Percentiles rank a stretch among this genome's conserved stretches.
Evolutionary conservation across 2,329 filamentous ascomycete species (phyloP).

Genomic region (Pseudocercospora fuligena): DNA sequence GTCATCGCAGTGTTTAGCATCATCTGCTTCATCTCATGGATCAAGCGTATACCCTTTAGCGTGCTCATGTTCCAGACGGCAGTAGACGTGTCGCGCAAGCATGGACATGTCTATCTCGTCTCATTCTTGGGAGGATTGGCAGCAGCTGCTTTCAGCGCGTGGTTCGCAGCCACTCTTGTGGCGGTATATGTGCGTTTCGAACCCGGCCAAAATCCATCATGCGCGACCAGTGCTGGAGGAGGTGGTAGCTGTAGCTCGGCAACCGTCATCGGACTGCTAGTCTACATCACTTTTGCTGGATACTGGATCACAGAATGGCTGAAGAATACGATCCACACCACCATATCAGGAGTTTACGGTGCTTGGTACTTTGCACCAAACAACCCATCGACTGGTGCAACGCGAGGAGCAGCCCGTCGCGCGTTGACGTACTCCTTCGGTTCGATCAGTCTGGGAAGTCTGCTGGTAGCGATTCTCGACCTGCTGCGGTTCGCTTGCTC

Average conservation of each 20-base stretch:
- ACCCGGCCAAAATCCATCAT: constrained; percentile 64
- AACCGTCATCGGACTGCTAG: constrained; percentile 82
- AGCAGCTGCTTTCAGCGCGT: constrained; percentile 77
- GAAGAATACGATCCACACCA: constrained; percentile 91
- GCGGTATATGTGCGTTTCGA: constrained; percentile 85
- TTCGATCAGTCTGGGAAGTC: constrained; percentile 82
- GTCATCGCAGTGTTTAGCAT: constrained; percentile 80
- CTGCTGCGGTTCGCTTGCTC: constrained; percentile 81
- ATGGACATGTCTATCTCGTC: constrained; percentile 85
- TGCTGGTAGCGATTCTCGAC: constrained; percentile 87
- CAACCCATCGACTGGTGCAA: constrained; percentile 75
- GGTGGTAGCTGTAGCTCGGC: constrained; percentile 68
- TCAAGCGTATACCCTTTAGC: constrained; percentile 85
- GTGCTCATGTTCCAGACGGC: constrained; percentile 85
- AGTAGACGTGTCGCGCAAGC: constrained; percentile 81
- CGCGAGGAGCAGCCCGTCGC: constrained; percentile 79
- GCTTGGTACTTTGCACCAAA: constrained; percentile 85
- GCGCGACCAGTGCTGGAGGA: constrained; percentile 55
- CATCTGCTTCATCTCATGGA: constrained; percentile 87
- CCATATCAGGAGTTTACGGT: constrained; percentile 85
- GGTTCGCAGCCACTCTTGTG: constrained; percentile 85
- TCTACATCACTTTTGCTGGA: constrained; percentile 86
- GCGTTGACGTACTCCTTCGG: constrained; percentile 91
- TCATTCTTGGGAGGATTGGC: constrained; percentile 81
- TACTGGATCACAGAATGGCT: constrained; percentile 95